Base-by-base conservation (phyloP, 768 basidiomycete species). In the Lactarius pseudohatsudake region DNA sequence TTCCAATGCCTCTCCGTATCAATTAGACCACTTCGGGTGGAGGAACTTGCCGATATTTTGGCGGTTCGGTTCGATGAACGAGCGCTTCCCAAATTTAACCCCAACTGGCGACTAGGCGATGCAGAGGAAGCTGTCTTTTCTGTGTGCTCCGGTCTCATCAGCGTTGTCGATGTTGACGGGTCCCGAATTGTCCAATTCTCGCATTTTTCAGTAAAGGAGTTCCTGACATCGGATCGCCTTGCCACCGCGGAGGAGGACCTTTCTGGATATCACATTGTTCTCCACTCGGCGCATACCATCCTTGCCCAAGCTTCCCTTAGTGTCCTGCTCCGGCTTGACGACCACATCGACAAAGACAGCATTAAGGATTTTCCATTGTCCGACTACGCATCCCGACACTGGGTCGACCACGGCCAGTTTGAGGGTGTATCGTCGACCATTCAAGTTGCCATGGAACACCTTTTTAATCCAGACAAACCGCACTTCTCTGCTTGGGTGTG, bases 121-220 rank as follows among this genome's bases (percentile, higher is more conserved):
- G 41, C 65, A 1, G 6, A 2, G 8, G n/a, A 57, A 20, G 59
- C 34, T 1, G 40, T 66, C 1, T 20, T 57, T 4, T 61, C 55
- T 3, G 47, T 11, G 1, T 66, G 65, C 16, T 50, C 65, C 13
- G 61, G 34, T 3, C 28, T 66, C 8, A 56, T 66, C 28, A 4
- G 41, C 34, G 38, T 66, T 0, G 43, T 66, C n/a, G 4, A 61
- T 15, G 28, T 43, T 18, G 18, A 30, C 15, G 47, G 13, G 10
- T 50, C 28, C 2, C 13, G 5, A 15, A 9, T 59, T 16, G 40
- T 66, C 20, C 60, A 66, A n/a, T 66, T 66, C 18, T 11, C 65
- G 4, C 65, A 66, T 32, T 57, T 66, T 34, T 61, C 65, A 0
- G 65, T 66, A 3, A 66, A 50, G 36, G 65, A 66, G 8, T 66